phyloP scores from a whole-genome alignment of 768 basidiomycete species.

The Pulveroboletus sp. region DNA sequence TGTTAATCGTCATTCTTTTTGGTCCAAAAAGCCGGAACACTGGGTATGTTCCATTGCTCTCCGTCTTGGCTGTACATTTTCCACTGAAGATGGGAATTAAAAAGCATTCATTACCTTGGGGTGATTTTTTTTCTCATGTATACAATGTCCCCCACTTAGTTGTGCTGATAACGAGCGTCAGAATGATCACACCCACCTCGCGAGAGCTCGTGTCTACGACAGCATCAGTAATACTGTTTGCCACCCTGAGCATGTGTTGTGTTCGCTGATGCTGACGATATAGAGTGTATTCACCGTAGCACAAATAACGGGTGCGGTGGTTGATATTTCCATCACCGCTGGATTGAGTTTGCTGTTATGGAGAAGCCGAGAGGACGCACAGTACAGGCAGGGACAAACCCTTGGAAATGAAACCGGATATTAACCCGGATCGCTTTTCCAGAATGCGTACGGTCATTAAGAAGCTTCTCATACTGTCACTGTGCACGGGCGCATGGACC shows the following conservation, averaged over 20 bases:
- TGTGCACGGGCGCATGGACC: constrained; percentile 17
- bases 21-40: constrained; percentile 5
- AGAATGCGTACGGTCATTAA: constrained; percentile 19
- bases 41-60: constrained; percentile 5
- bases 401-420: neutral
- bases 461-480: constrained; percentile 10
- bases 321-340: constrained; percentile 16
- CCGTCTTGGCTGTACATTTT: neutral
- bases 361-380: constrained; percentile 16
- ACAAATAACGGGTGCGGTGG: constrained; percentile 5
- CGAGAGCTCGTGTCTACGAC: constrained; percentile 6
- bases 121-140: constrained; percentile 1
- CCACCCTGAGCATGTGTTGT: neutral
- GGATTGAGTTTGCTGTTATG: constrained; percentile 7
- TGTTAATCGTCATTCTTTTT: neutral
- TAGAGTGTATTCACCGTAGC: constrained; percentile 6
- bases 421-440: neutral
- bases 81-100: neutral
- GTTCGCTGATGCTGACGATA: neutral
- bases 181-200: constrained; percentile 12
- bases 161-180: constrained; percentile 1
- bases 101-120: constrained; percentile 11
- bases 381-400: constrained; percentile 3
- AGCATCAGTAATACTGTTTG: constrained; percentile 2
- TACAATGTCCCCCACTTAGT: neutral